A percentile compares a stretch with the other conserved stretches of the same genome.
These are phyloP conservation scores for Udeniomyces megalosporus DNA, from an alignment of 768 basidiomycete species.

Conservation along the genomic window DNA sequence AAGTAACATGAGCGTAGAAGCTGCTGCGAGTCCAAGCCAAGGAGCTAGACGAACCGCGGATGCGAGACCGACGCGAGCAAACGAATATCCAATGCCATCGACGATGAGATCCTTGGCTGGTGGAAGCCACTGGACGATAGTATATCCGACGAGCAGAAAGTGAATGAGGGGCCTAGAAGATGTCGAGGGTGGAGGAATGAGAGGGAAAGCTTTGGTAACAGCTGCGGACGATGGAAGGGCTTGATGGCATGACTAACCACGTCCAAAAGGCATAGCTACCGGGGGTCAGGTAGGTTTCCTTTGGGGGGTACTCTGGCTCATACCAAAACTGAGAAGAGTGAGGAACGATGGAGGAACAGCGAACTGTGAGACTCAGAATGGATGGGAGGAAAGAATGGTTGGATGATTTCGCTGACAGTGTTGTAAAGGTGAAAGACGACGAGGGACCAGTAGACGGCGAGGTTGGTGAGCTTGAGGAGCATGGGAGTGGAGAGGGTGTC, in stretches of 20 bases:
- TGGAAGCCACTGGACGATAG: conserved; percentile 39
- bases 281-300: conserved; percentile 88
- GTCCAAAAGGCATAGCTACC: conserved; percentile 82
- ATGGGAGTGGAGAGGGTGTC: conserved; percentile 1
- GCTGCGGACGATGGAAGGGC: too few relatives aligned
- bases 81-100: conserved; percentile 79
- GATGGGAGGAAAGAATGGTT: not conserved
- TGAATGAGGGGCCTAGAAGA: conserved; percentile 63
- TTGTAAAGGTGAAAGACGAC: conserved; percentile 12
- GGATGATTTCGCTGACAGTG: conserved; percentile 4
- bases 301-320: conserved; percentile 24
- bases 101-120: conserved; percentile 38
- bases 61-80: conserved; percentile 70
- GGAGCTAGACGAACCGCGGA: conserved; percentile 57
- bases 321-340: not conserved
- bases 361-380: too few relatives aligned
- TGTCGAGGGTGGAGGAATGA: not conserved
- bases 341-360: not conserved
- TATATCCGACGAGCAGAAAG: conserved; percentile 70
- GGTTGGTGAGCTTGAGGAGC: conserved; percentile 11
- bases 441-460: conserved; percentile 4
- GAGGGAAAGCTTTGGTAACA: not conserved
- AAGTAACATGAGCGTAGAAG: not conserved
- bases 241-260: conserved; percentile 42
- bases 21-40: too few relatives aligned